Conservation (phyloP, 2,329 filamentous ascomycete genomes). For the Calonectria multiphialidica region DNA sequence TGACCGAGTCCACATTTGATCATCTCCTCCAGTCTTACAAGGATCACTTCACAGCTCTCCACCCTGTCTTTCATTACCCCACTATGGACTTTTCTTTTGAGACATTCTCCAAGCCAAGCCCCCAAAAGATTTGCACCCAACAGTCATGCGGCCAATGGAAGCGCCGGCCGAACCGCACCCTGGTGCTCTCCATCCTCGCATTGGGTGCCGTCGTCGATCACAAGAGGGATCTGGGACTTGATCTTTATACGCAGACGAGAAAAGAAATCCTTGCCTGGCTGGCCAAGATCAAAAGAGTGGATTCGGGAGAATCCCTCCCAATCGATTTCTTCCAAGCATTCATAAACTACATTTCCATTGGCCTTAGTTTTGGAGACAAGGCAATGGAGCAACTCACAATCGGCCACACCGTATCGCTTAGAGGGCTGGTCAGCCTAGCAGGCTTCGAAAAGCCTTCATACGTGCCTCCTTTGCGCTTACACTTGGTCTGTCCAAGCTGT, state of each 20-base stretch:
- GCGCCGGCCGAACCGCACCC: background rate
- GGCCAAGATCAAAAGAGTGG: background rate
- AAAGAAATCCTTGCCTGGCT: background rate
- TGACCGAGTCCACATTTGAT: background rate
- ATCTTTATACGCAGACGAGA: background rate
- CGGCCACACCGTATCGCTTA: background rate
- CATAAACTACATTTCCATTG: background rate
- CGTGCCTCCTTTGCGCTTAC: background rate
- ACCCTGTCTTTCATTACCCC: background rate
- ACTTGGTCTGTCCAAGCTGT: background rate
- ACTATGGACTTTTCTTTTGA: background rate
- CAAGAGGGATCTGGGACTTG: background rate
- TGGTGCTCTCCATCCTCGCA: background rate
- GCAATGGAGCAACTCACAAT: background rate
- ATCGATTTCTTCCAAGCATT: background rate
- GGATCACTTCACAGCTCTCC: background rate
- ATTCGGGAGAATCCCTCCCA: background rate
- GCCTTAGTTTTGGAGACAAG: background rate
- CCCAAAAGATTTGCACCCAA: background rate
- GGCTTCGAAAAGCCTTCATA: background rate
- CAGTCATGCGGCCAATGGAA: background rate
- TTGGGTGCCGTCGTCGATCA: background rate
- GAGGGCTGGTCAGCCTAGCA: background rate
- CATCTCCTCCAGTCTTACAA: background rate
- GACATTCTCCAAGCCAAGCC: background rate